Evolutionary conservation across 2,329 filamentous ascomycete genomes (phyloP).

Genomic region (Aspergillus quadricinctus): DNA sequence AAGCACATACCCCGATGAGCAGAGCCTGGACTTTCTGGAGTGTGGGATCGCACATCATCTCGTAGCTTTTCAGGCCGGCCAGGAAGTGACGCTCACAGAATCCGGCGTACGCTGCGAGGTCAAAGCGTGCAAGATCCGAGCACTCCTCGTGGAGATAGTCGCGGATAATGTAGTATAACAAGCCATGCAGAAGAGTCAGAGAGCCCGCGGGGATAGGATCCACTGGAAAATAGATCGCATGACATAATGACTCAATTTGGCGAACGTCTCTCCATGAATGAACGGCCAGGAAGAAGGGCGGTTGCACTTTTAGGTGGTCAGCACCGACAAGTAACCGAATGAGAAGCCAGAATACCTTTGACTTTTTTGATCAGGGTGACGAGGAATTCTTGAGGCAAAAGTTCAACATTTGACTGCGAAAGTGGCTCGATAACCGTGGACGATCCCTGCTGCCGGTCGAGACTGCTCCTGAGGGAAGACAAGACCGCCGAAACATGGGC

Average conservation of each 20-base stretch:
- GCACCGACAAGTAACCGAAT: neutral
- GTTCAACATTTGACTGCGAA: conserved; percentile 1
- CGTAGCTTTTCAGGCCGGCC: conserved; percentile 12
- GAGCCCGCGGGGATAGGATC: conserved; percentile 18
- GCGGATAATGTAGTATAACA: conserved; percentile 22
- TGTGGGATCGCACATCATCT: conserved; percentile 18
- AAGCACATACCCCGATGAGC: conserved; percentile 15
- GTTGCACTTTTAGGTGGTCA: conserved; percentile 12
- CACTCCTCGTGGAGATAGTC: conserved; percentile 21
- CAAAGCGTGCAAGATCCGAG: conserved; percentile 12
- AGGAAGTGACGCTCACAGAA: conserved; percentile 16
- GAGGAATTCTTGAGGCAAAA: conserved; percentile 17
- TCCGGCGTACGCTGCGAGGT: conserved; percentile 9
- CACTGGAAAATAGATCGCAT: conserved; percentile 21
- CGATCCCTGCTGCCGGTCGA: conserved; percentile 11
- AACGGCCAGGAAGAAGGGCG: conserved; percentile 22
- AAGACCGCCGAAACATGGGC: conserved; percentile 19
- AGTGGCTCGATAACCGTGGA: neutral
- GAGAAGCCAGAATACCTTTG: conserved; percentile 8
- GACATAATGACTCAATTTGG: conserved; percentile 18
- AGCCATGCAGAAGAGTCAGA: conserved; percentile 18
- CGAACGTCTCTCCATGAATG: conserved; percentile 21
- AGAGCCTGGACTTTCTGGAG: conserved; percentile 22
- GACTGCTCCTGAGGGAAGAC: conserved; percentile 14
- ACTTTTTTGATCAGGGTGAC: conserved; percentile 18